Conservation (phyloP, 169 alveolate genomes). For the Plasmodium fragile region DNA sequence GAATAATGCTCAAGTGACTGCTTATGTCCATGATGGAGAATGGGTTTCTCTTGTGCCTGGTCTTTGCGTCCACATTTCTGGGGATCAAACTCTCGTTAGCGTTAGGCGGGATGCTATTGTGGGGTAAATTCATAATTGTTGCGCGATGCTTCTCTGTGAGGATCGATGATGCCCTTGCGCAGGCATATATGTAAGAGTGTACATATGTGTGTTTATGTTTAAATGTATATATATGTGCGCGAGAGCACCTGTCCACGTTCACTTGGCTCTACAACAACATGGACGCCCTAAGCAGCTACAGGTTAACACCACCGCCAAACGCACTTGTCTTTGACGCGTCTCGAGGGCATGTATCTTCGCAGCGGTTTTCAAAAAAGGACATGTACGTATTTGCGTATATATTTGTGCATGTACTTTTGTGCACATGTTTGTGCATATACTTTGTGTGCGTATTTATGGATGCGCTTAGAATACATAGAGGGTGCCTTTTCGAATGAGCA, state of each 20-base stretch:
- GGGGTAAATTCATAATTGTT: slow-evolving; percentile 44
- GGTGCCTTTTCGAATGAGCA: neutral
- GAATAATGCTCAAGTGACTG: neutral
- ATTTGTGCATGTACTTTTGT: neutral
- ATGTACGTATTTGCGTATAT: neutral
- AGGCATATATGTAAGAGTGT: neutral
- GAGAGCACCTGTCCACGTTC: neutral
- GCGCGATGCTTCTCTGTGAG: slow-evolving; percentile 6
- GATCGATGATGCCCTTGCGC: neutral
- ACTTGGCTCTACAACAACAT: neutral
- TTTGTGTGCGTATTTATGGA: neutral
- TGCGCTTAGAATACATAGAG: neutral
- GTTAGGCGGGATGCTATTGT: slow-evolving; percentile 7
- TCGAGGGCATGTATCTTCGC: neutral
- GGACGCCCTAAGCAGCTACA: neutral
- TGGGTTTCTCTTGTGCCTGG: neutral
- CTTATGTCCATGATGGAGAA: neutral
- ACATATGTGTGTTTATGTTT: neutral
- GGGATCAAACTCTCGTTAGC: slow-evolving; percentile 2
- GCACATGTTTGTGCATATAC: neutral
- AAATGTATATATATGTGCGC: neutral
- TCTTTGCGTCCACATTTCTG: slow-evolving; percentile 18
- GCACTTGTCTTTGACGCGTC: slow-evolving; percentile 3
- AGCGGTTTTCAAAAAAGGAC: neutral
- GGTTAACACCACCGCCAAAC: neutral